phyloP scores from a whole-genome alignment of 108 stramenopile genomes.

The Schizochytrium sp. region DNA sequence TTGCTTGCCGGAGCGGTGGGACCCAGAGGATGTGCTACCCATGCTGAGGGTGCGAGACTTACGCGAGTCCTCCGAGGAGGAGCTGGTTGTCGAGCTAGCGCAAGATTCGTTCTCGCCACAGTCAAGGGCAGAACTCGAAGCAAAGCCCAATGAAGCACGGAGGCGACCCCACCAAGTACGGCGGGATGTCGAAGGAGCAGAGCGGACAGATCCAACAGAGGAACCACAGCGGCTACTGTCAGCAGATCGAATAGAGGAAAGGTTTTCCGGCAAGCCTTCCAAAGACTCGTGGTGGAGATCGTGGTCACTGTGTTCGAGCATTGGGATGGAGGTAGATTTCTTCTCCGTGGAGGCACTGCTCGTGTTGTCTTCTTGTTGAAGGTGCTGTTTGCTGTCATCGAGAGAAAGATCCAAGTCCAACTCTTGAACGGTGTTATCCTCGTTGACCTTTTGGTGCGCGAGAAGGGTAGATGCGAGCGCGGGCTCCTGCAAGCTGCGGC shows the following conservation, averaged over 20 bases:
- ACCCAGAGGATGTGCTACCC: neutral
- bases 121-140: neutral
- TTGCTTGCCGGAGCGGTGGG: too few relatives aligned
- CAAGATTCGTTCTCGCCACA: neutral
- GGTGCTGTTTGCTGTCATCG: neutral
- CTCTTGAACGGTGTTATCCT: neutral
- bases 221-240: neutral
- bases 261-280: neutral
- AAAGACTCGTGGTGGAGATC: neutral
- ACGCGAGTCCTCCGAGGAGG: neutral
- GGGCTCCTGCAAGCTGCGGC: neutral
- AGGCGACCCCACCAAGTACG: neutral
- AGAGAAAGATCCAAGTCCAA: neutral
- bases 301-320: neutral
- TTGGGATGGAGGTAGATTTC: neutral
- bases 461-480: neutral
- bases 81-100: slow-evolving; percentile 30
- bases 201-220: neutral
- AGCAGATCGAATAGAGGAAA: neutral
- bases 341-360: neutral
- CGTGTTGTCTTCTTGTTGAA: neutral
- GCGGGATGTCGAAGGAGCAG: neutral
- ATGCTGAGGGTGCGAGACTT: neutral
- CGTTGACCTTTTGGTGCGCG: slow-evolving; percentile 27
- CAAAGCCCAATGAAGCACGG: neutral